A percentile compares a stretch with the other conserved stretches of the same genome.
phyloP scores from a whole-genome alignment of 1,139 yeast species.

The Taphrina pruni region DNA sequence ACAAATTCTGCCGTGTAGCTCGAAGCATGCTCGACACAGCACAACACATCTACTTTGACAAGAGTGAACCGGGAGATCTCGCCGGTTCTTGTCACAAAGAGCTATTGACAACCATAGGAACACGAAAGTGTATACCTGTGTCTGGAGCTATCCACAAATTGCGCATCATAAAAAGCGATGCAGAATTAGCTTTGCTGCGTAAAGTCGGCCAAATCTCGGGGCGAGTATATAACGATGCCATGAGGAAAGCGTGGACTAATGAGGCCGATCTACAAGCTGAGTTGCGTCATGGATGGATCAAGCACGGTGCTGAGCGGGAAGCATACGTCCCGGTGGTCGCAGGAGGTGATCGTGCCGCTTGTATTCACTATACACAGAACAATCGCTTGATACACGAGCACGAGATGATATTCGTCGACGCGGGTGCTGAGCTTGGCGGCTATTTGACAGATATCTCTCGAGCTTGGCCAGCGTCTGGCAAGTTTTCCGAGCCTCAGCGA shows the following conservation, averaged over 20 bases:
- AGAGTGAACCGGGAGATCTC: conserved; percentile 39
- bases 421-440: conserved; percentile 91
- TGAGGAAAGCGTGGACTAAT: conserved; percentile 62
- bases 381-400: conserved; percentile 65
- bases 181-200: conserved; percentile 79
- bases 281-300: conserved; percentile 64
- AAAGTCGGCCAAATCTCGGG: conserved; percentile 82
- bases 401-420: conserved; percentile 90
- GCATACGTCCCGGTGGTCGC: conserved; percentile 98
- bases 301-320: conserved; percentile 76
- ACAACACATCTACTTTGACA: conserved; percentile 61
- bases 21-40: conserved; percentile 58
- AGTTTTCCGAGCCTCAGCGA: conserved; percentile 75
- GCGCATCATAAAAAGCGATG: conserved; percentile 73
- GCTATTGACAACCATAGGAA: conserved; percentile 47
- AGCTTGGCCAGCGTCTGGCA: conserved; percentile 87
- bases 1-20: conserved; percentile 48
- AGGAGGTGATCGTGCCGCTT: conserved; percentile 64
- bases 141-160: conserved; percentile 60
- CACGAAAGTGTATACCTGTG: conserved; percentile 55
- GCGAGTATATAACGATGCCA: conserved; percentile 81
- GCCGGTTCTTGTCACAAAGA: conserved; percentile 38
- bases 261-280: conserved; percentile 87
- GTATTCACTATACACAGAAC: conserved; percentile 88
- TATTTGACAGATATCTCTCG: conserved; percentile 95